These are phyloP conservation scores for Iberis pinnata DNA, from an alignment of 345 rosid species.

Conservation along the genomic window DNA sequence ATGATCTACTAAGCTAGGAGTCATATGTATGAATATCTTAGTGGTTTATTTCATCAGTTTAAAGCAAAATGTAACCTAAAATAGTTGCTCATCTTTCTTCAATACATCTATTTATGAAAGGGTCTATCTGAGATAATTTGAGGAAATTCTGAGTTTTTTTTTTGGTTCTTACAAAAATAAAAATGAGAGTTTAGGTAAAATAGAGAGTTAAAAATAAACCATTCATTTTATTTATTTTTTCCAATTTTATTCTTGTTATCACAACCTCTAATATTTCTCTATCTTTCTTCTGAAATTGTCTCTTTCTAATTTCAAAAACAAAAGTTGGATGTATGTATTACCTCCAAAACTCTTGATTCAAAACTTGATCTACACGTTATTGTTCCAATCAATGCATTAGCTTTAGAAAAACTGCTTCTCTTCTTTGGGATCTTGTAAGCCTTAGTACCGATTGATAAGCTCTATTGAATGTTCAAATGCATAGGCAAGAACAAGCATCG, in stretches of 20 bases:
- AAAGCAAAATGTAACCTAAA: neutral
- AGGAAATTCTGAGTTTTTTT: no score
- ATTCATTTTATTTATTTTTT: neutral
- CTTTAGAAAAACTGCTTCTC: no score
- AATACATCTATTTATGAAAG: no score
- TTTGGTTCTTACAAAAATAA: no score
- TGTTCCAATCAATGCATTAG: no score
- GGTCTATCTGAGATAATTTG: neutral
- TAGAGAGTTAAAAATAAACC: slow-evolving; percentile 9
- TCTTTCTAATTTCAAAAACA: slow-evolving; percentile 17
- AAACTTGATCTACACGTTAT: no score
- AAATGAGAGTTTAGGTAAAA: neutral
- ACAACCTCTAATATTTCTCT: slow-evolving; percentile 11
- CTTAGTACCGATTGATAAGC: neutral
- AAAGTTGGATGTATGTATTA: slow-evolving; percentile 14
- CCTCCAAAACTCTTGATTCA: slow-evolving; percentile 11
- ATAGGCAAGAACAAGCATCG: slow-evolving; percentile 15
- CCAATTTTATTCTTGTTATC: slow-evolving; percentile 7
- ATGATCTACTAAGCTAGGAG: no score
- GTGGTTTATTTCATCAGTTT: no score
- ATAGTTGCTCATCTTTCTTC: neutral
- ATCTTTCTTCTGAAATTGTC: slow-evolving; percentile 12
- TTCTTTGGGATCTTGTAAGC: neutral
- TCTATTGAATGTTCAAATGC: slow-evolving; percentile 15
- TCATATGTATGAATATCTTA: no score